A percentile compares a stretch with the other conserved stretches of the same genome.
These are phyloP conservation scores for rapeseed (Brassica napus) DNA, from an alignment of 345 rosid genomes.

Conservation along the genomic window DNA sequence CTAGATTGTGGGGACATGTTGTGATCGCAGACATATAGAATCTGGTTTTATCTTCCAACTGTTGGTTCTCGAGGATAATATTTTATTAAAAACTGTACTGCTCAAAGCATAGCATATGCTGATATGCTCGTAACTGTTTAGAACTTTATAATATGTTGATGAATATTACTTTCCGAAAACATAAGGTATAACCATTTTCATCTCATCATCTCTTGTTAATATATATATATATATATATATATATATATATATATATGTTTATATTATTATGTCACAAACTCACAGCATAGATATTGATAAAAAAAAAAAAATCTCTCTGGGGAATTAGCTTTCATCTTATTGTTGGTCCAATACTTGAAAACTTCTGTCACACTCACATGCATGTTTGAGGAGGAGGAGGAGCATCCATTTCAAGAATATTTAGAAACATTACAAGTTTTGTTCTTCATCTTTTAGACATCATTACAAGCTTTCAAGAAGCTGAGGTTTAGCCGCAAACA, in stretches of 20 bases:
- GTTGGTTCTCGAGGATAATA: constrained; percentile 13
- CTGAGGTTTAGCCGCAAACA: constrained; percentile 1
- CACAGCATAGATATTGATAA: background rate
- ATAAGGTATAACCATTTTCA: background rate
- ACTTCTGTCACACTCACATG: background rate
- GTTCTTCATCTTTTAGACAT: background rate
- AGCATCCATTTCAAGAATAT: background rate
- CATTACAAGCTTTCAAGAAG: background rate
- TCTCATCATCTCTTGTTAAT: background rate
- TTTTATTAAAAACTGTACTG: background rate
- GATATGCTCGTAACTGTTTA: background rate
- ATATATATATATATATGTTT: background rate
- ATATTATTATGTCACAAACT: background rate
- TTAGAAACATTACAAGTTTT: background rate
- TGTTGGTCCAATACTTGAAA: background rate
- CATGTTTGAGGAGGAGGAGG: background rate
- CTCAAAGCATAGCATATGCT: background rate
- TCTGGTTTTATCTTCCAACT: constrained; percentile 23
- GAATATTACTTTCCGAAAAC: background rate
- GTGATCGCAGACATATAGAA: constrained; percentile 20
- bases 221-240: background rate
- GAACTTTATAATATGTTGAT: background rate
- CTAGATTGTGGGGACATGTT: constrained; percentile 37
- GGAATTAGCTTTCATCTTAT: background rate
- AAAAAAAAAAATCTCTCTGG: background rate